Evolutionary conservation across 768 basidiomycete species (phyloP).

Genomic region (Cantharellus cinnabarinus): DNA sequence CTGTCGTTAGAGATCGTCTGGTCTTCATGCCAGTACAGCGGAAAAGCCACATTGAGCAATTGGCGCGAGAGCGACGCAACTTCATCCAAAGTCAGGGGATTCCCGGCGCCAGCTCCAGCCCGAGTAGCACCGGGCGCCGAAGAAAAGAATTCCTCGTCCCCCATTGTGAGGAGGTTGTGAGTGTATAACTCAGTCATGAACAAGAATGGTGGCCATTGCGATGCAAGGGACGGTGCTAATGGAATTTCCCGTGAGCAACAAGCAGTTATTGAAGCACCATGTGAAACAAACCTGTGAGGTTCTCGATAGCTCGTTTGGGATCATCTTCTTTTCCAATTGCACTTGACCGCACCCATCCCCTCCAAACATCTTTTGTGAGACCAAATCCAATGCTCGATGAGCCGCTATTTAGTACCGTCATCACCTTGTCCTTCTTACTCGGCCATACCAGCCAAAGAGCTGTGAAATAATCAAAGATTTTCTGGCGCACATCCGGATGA

Average conservation of each 20-base stretch:
- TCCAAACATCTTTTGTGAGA: slow-evolving; percentile 55
- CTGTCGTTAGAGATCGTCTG: slow-evolving; percentile 22
- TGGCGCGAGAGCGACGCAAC: slow-evolving; percentile 53
- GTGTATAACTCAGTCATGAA: slow-evolving; percentile 67
- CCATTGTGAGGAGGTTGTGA: slow-evolving; percentile 73
- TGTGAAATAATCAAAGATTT: slow-evolving; percentile 37
- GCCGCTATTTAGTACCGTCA: slow-evolving; percentile 29
- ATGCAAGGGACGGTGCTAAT: slow-evolving; percentile 25
- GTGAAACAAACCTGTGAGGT: background rate
- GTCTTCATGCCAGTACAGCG: slow-evolving; percentile 48
- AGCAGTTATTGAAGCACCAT: background rate
- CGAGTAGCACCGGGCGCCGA: slow-evolving; percentile 6
- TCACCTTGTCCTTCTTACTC: slow-evolving; percentile 31
- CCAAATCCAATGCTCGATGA: slow-evolving; percentile 30
- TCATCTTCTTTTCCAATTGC: slow-evolving; percentile 40
- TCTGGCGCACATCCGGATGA: slow-evolving; percentile 21
- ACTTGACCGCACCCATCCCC: slow-evolving; percentile 37
- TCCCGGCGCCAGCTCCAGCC: slow-evolving; percentile 17
- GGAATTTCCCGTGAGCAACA: slow-evolving; percentile 1
- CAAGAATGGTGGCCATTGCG: slow-evolving; percentile 48
- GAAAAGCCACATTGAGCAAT: slow-evolving; percentile 67
- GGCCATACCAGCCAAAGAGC: slow-evolving; percentile 43
- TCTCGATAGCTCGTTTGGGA: slow-evolving; percentile 4
- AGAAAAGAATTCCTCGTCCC: slow-evolving; percentile 92
- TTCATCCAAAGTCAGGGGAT: slow-evolving; percentile 70